Evolutionary conservation across 441 rosid species (phyloP), one percentile per base, ranked within the genome.

Genomic region (Codiaeum variegatum): DNA sequence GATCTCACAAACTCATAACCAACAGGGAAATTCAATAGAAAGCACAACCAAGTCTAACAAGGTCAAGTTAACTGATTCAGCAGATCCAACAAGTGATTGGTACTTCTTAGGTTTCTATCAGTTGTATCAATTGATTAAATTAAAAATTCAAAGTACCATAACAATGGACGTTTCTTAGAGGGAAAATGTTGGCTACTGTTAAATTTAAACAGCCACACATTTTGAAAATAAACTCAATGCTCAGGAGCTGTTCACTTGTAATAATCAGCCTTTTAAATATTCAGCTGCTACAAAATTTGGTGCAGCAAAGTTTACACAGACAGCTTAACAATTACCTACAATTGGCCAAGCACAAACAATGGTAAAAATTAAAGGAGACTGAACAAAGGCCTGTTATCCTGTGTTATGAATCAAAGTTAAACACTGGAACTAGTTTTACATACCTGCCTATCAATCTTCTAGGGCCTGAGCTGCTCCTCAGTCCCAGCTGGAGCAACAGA

Each of bases 371-470:
- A 32, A 61, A 67, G 18, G 28, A 2, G 2, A 13, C 3, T 47
- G 18, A 29, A 31, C 2, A 26, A 21, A 62, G 0, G 7, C 47
- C 13, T 23, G 36, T 10, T 44, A 52, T 54, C 18, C 6, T 26
- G 8, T 6, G 54, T 16, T 13, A 62, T 58, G 21, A 62, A 47
- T 6, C 29, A 58, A n/a, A n/a, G n/a, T n/a, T n/a, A n/a, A 51
- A 51, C 11, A 40, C 67, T 18, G n/a, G n/a, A 32, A 54, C 42
- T 21, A 15, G 19, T 54, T 55, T 24, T 40, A 47, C 67, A 61
- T 80, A 91, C 97, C 92, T 94, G 87, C 83, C 98, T 85, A 77
- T 89, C 96, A 40, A 91, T 81, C 82, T 86, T 88, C 80, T 86
- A 83, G 3, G 79, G 88, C 77, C 84, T 88, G 62, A 68, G 72